phyloP scores from a whole-genome alignment of 495 filamentous ascomycete genomes.

The Aspergillus panamensis region DNA sequence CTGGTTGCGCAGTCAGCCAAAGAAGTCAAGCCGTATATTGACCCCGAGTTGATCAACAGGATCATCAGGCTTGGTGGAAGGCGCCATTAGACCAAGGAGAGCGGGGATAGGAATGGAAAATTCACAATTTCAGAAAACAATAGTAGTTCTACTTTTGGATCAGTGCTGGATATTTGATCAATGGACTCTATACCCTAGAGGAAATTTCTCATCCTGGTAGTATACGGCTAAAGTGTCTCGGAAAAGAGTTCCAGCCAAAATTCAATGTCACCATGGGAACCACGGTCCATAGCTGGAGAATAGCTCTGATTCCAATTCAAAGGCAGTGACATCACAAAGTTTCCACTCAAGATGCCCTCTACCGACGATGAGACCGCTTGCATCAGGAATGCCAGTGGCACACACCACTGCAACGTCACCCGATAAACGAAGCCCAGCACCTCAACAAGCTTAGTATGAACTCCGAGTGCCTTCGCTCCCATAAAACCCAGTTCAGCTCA shows the following conservation, averaged over 20 bases:
- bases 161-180: background rate
- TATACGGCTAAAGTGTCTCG: background rate
- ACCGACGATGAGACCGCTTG: background rate
- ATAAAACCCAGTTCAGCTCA: background rate
- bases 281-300: background rate
- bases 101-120: background rate
- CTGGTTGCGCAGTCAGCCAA: background rate
- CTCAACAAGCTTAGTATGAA: background rate
- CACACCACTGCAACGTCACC: background rate
- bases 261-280: background rate
- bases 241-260: background rate
- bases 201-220: background rate
- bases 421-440: background rate
- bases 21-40: background rate
- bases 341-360: background rate
- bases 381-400: background rate
- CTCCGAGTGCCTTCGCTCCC: background rate
- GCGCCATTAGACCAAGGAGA: background rate
- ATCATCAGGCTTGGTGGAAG: background rate
- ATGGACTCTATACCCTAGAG: no score
- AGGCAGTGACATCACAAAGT: background rate
- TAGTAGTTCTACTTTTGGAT: background rate
- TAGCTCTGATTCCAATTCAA: background rate
- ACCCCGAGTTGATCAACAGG: background rate
- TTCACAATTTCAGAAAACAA: background rate